Evolutionary conservation across 1,139 yeast species (phyloP).

Genomic region (Torulaspora pretoriensis): DNA sequence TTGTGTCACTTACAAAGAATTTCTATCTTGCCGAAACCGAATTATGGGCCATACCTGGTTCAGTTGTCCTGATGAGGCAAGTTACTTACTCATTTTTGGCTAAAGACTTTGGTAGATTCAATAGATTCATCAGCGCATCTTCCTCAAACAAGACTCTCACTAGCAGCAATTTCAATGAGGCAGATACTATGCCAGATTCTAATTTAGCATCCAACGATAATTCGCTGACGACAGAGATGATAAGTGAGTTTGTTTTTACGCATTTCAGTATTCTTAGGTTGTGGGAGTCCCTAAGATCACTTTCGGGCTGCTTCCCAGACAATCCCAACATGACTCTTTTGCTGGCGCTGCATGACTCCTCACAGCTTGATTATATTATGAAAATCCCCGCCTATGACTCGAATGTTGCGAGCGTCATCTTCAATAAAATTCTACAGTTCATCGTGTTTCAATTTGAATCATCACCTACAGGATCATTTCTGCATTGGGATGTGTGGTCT

Average conservation of each 20-base stretch:
- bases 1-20: conserved; percentile 8
- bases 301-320: conserved; percentile 21
- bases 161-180: neutral
- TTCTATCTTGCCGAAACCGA: conserved; percentile 6
- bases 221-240: conserved; percentile 15
- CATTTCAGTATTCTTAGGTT: conserved; percentile 27
- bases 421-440: conserved; percentile 29
- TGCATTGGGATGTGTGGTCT: conserved; percentile 32
- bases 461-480: conserved; percentile 10
- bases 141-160: conserved; percentile 5
- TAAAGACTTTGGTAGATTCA: conserved; percentile 22
- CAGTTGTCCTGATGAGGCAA: conserved; percentile 18
- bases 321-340: conserved; percentile 6
- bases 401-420: conserved; percentile 28
- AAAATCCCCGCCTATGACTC: conserved; percentile 33
- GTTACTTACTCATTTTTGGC: conserved; percentile 18
- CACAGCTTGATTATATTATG: conserved; percentile 22
- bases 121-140: conserved; percentile 18
- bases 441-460: conserved; percentile 24
- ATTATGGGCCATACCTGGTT: conserved; percentile 21
- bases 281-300: conserved; percentile 28
- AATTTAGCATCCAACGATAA: conserved; percentile 14
- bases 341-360: conserved; percentile 24
- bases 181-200: conserved; percentile 15
- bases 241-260: conserved; percentile 26